Conservation (phyloP, 2,329 filamentous ascomycete genomes). For the Xylariaceae sp. region DNA sequence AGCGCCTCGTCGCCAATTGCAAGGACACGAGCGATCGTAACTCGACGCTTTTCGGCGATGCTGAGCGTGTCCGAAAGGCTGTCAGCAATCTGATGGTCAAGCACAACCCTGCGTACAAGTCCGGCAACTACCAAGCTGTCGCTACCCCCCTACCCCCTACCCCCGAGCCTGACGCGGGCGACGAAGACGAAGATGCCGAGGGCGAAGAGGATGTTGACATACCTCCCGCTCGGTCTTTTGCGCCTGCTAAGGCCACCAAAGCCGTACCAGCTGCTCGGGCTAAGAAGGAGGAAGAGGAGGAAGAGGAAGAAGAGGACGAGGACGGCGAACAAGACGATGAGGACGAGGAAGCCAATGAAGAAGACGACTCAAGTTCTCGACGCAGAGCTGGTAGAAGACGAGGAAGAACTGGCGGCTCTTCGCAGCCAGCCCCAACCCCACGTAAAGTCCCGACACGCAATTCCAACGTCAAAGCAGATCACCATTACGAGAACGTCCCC, state of each 20-base stretch:
- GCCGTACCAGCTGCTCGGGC: slow-evolving; percentile 24
- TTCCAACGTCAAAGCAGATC: slow-evolving; percentile 40
- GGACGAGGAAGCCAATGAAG: slow-evolving; percentile 17
- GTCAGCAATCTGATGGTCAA: slow-evolving; percentile 85
- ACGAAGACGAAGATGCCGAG: slow-evolving; percentile 18
- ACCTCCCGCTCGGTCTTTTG: slow-evolving; percentile 6
- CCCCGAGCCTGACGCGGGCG: slow-evolving; percentile 36
- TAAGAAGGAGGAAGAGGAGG: slow-evolving; percentile 32
- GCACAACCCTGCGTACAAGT: slow-evolving; percentile 77
- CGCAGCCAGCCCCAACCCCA: slow-evolving; percentile 22
- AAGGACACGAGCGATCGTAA: slow-evolving; percentile 77
- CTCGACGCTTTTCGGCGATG: slow-evolving; percentile 73
- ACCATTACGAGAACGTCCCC: slow-evolving; percentile 50
- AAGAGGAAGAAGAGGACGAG: slow-evolving; percentile 25
- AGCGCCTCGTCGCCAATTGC: slow-evolving; percentile 82
- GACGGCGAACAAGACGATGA: slow-evolving; percentile 28
- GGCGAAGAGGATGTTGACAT: slow-evolving; percentile 17
- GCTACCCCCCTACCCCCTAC: slow-evolving; percentile 64
- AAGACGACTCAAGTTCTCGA: slow-evolving; percentile 15
- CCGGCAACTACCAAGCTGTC: slow-evolving; percentile 62
- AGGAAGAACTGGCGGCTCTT: slow-evolving; percentile 31
- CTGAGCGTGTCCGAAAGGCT: slow-evolving; percentile 80
- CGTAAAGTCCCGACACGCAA: slow-evolving; percentile 25
- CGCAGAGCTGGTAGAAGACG: slow-evolving; percentile 20
- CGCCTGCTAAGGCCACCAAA: too few species aligned